phyloP scores from a whole-genome alignment of 192 early-diverging fungal species.

The Mortierella hygrophila region DNA sequence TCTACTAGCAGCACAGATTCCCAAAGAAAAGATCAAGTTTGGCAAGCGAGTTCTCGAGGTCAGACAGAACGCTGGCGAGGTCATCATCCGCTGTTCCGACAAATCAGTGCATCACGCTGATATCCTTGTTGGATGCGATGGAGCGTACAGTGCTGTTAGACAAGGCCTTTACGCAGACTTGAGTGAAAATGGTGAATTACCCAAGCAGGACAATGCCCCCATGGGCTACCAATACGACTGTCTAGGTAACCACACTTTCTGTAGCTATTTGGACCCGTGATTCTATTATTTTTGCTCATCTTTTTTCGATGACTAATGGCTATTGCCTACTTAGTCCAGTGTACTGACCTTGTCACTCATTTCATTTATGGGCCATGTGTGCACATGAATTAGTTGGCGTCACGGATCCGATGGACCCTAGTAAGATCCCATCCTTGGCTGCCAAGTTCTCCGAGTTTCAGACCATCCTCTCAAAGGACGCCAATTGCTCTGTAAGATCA shows the following conservation, averaged over 20 bases:
- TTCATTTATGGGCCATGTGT: neutral
- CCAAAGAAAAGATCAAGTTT: constrained; percentile 30
- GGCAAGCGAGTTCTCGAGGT: constrained; percentile 31
- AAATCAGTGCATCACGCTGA: constrained; percentile 12
- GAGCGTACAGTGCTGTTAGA: constrained; percentile 26
- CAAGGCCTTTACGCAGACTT: constrained; percentile 28
- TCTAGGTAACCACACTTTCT: constrained; percentile 2
- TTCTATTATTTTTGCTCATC: neutral
- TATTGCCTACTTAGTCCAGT: neutral
- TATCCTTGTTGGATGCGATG: constrained; percentile 29
- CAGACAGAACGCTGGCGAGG: constrained; percentile 29
- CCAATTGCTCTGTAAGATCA: constrained; percentile 22
- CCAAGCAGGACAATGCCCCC: constrained; percentile 16
- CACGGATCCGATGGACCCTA: constrained; percentile 28
- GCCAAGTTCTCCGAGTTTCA: constrained; percentile 41
- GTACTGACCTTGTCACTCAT: neutral
- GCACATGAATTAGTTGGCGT: constrained; percentile 27
- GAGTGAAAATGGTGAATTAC: constrained; percentile 5
- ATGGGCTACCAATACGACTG: constrained; percentile 41
- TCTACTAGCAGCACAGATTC: constrained; percentile 20
- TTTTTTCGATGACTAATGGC: constrained; percentile 1
- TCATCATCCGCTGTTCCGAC: constrained; percentile 31
- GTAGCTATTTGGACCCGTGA: neutral
- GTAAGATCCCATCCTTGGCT: constrained; percentile 1
- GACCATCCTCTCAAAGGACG: constrained; percentile 33